Evolutionary conservation across 257 asterid genomes (phyloP), one percentile per base, ranked within the genome.

Genomic region (Striga asiatica): DNA sequence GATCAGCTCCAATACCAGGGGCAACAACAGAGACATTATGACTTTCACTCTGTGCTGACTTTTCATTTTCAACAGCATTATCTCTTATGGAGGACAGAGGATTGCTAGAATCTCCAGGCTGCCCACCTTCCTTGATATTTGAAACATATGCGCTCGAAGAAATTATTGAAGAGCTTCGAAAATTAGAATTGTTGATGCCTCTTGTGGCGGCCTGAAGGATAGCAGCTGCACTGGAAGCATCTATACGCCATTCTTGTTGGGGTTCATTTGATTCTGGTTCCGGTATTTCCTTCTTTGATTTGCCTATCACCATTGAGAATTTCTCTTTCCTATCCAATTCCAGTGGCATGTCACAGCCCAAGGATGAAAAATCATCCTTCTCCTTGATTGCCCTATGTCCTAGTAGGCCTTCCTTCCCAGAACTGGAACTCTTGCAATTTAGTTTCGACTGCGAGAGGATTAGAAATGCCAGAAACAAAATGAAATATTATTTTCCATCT

Each of bases 191-290:
- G 59, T 75, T 88, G 8, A 79, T 69, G 62, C 97, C 95, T 74
- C 86, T 79, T 8, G 80, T 73, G 52, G 95, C 97, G 57, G 95
- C 94, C 76, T 88, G 82, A 74, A 92, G 94, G 64, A 88, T 81
- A 60, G 94, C 98, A 20, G 89, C 96, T 3, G 82, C 93, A 23
- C 91, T 76, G 1, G 84, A 88, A 37, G 89, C 89, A 68, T 81
- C 97, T 64, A 92, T 60, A 47, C 82, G 84, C 60, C 39, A 35
- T 67, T 79, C 84, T 19, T 46, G 28, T 65, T 70, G 76, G 56
- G 69, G 45, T 20, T 50, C 81, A 56, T 64, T 76, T 21, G 71
- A 24, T 55, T 65, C 78, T 2, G 78, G 58, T 25, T 79, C 94
- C 38, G 72, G 76, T 13, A 53, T 19, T 23, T 86, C 97, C 81